Evolutionary conservation across 768 basidiomycete species (phyloP), one percentile per base, ranked within the genome.

Genomic region (Candolleomyces aberdarensis): DNA sequence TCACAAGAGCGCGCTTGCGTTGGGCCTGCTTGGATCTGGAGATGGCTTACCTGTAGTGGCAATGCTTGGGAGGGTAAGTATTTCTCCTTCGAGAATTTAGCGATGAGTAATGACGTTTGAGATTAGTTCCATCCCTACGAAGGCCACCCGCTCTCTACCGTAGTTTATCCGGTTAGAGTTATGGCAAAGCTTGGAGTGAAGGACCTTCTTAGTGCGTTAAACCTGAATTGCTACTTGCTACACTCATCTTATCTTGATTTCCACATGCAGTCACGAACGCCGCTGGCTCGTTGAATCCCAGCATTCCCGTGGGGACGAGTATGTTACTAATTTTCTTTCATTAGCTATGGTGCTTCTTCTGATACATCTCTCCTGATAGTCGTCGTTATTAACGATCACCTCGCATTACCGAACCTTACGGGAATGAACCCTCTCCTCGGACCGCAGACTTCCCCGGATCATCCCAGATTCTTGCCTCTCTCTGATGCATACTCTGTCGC

Each of bases 111-210:
- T 49, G 36, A 56, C 49, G 49, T 61, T 39, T 58, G 56, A 59
- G 11, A 20, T 57, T 57, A 93, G 91, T 90, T 94, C 66, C 92
- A 94, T 71, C 80, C 85, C 1, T 96, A 95, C 64, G 94, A 96
- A 74, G 94, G 94, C 2, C 86, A 94, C 67, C 71, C 79, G 26
- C 76, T 93, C 46, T 71, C 82, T 7, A 83, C 84, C 5, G 88
- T 92, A 15, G 83, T 87, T 17, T 93, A 88, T 68, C 92, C 93
- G 11, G 85, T 95, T 58, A 82, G 91, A 57, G 77, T 89, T 36
- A 87, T 95, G 85, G 87, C 90, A 48, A 79, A 78, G 64, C 75
- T 96, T 26, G 94, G 94, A 3, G 82, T 92, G 47, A 83, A 85
- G 66, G 77, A 88, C 63, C 71, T 93, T 59, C 88, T 95, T 64